phyloP scores from a whole-genome alignment of 108 stramenopile species.

The Pseudonitzschia pungens region DNA sequence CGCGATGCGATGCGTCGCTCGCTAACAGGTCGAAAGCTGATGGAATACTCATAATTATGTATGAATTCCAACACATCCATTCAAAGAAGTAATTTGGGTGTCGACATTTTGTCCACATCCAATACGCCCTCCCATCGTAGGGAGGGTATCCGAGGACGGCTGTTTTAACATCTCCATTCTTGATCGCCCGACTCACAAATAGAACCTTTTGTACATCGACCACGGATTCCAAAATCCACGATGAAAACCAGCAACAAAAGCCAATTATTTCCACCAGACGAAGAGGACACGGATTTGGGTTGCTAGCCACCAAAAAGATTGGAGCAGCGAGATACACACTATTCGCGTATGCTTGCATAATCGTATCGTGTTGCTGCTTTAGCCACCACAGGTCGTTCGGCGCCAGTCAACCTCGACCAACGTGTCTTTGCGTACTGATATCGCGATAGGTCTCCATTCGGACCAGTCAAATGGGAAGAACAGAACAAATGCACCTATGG shows the following conservation, averaged over 20 bases:
- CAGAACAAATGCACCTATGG: conserved; percentile 5
- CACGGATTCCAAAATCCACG: conserved; percentile 13
- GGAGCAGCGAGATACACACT: neutral
- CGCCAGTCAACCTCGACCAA: neutral
- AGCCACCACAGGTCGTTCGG: conserved; percentile 6
- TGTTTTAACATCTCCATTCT: neutral
- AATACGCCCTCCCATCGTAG: neutral
- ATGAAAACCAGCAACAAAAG: conserved; percentile 6
- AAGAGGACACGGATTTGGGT: neutral
- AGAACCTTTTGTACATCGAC: conserved; percentile 11
- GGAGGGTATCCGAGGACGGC: conserved; percentile 18
- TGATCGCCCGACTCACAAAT: conserved; percentile 1
- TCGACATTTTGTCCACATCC: conserved; percentile 20
- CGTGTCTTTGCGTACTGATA: conserved; percentile 26
- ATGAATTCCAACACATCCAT: conserved; percentile 24
- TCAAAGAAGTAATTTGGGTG: conserved; percentile 30
- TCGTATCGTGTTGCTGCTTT: conserved; percentile 21
- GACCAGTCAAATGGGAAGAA: conserved; percentile 20
- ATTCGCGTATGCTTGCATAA: conserved; percentile 27
- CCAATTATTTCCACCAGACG: conserved; percentile 10
- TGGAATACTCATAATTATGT: conserved; percentile 5
- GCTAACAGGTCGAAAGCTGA: neutral
- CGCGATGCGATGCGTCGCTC: neutral
- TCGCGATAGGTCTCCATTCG: conserved; percentile 17
- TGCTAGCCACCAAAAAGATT: neutral